phyloP scores from a whole-genome alignment of 768 basidiomycete genomes.

The Rhodotorula sphaerocarpa region DNA sequence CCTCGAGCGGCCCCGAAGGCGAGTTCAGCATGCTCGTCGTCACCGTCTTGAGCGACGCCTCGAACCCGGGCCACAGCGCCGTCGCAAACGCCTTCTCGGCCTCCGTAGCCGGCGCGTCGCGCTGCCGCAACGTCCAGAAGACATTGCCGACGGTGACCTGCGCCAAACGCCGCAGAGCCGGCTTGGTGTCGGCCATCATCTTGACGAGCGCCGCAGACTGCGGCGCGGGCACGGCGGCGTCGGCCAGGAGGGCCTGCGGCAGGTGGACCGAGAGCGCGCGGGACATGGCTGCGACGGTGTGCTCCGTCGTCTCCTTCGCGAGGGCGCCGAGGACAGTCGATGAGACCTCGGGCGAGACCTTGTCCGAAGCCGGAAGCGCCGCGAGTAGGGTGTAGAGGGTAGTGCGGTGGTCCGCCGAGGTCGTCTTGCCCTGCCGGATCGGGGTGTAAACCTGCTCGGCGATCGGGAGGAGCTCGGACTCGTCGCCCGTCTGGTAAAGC shows the following conservation, averaged over 20 bases:
- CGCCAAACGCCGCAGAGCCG: constrained; percentile 55
- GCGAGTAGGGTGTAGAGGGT: constrained; percentile 72
- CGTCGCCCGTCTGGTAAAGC: constrained; percentile 27
- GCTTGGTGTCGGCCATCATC: constrained; percentile 64
- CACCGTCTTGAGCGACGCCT: constrained; percentile 60
- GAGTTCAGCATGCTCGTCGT: constrained; percentile 56
- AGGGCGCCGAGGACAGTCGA: constrained; percentile 48
- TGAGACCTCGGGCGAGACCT: constrained; percentile 50
- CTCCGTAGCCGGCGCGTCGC: not conserved
- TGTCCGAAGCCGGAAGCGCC: constrained; percentile 43
- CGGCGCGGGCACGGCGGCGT: constrained; percentile 4
- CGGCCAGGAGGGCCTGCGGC: constrained; percentile 48
- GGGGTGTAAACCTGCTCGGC: constrained; percentile 63
- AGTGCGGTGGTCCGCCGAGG: constrained; percentile 75
- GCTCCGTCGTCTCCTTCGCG: constrained; percentile 71
- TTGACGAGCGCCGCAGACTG: constrained; percentile 52
- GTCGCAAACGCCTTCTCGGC: constrained; percentile 53
- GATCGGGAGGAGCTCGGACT: constrained; percentile 42
- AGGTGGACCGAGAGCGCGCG: constrained; percentile 57
- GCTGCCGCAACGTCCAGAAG: constrained; percentile 46
- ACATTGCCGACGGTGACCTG: constrained; percentile 57
- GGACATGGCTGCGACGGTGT: constrained; percentile 53
- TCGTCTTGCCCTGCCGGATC: constrained; percentile 73
- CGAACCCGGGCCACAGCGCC: constrained; percentile 56
- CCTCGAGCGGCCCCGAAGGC: constrained; percentile 66